Base-by-base conservation (phyloP, 2,329 filamentous ascomycete species). In the Curvularia eragrostidis region DNA sequence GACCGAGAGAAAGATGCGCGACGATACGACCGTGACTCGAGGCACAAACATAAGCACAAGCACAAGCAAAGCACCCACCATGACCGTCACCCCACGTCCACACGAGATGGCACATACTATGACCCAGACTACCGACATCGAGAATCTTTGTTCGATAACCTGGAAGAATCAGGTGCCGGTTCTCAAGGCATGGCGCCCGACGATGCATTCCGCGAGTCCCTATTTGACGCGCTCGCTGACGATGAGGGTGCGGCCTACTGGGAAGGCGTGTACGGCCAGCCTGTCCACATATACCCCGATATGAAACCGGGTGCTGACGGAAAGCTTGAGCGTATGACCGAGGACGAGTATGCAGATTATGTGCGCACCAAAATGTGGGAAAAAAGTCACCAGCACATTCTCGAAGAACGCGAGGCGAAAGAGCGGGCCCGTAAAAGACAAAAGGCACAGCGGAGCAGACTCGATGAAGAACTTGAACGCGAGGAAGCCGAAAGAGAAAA, bases 181-280 rank as follows among this genome's bases (percentile, higher is more conserved):
- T 73, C 46, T 73, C 77, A 66, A 15, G 54, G 36, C 12, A 23
- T 58, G 8, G 64, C 90, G 65, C 84, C 91, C 0, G 88, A 92
- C 39, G 82, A 84, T 0, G 92, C 94, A 0, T 99, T 99, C 75
- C 89, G 91, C 28, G 91, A 96, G 76, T 97, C 93, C 0, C 87
- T 99, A 5, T 98, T 98, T 79, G 95, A 99, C 76, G 95, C 95
- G 30, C 89, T 99, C 77, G 94, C 93, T 36, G 95, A 99, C 77
- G 94, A 98, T 73, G 95, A 99, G 78, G 95, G 94, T 46, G 95
- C 95, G 1, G 86, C 88, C 7, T 99, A 95, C 80, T 99, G 95
- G 95, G 90, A 97, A 75, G 87, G 87, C 15, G 91, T 99, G n/a
- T 99, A 98, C 77, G 93, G 93, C 1, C 94, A 98, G 75, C 94